Evolutionary conservation across 768 basidiomycete species (phyloP).

Genomic region (Leccinum incarnatum): DNA sequence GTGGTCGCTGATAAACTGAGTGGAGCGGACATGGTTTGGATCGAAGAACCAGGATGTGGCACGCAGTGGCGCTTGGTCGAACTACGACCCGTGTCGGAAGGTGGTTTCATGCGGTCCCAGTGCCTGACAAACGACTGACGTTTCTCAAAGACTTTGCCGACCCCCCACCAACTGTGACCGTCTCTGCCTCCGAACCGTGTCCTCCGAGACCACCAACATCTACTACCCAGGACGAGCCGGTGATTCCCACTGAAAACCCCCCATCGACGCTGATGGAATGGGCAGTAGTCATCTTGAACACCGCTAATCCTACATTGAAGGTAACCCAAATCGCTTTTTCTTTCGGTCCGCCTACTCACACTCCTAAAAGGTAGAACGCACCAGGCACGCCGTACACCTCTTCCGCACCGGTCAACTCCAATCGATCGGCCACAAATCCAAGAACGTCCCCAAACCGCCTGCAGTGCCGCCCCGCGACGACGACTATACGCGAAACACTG

Average conservation of each 20-base stretch:
- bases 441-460: conserved; percentile 36
- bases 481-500: conserved; percentile 34
- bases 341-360: background rate
- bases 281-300: conserved; percentile 77
- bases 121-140: background rate
- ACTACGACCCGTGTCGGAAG: conserved; percentile 33
- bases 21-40: conserved; percentile 47
- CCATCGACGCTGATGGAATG: conserved; percentile 75
- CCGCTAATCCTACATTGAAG: conserved; percentile 32
- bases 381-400: conserved; percentile 62
- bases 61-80: conserved; percentile 50
- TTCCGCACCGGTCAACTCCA: conserved; percentile 68
- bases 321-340: background rate
- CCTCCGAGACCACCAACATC: background rate
- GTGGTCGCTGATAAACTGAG: conserved; percentile 30
- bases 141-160: conserved; percentile 58
- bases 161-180: conserved; percentile 42
- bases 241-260: conserved; percentile 10
- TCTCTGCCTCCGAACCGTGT: background rate
- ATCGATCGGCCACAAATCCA: conserved; percentile 59
- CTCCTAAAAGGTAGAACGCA: conserved; percentile 51
- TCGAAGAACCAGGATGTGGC: conserved; percentile 37
- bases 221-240: background rate
- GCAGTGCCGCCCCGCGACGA: conserved; percentile 44
- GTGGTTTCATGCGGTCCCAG: conserved; percentile 44